Percentiles rank a stretch among this genome's conserved stretches.
Evolutionary conservation across 2,329 filamentous ascomycete species (phyloP).

Genomic region (Aquanectria penicillioides): DNA sequence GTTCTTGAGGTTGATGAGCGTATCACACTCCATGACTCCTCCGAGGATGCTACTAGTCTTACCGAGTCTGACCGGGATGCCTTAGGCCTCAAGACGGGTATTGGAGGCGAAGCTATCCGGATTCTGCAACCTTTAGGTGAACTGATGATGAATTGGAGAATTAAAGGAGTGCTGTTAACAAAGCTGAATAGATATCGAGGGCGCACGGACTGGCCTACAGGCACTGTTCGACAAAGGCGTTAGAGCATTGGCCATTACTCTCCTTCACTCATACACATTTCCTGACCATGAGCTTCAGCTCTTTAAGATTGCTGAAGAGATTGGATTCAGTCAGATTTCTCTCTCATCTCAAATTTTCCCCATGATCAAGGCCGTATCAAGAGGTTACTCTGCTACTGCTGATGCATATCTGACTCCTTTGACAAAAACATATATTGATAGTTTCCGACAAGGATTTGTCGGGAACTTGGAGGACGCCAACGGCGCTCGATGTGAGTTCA

Average conservation of each 20-base stretch:
- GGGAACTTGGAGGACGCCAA: constrained; percentile 44
- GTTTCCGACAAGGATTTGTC: constrained; percentile 40
- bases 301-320: constrained; percentile 45
- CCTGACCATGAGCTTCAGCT: constrained; percentile 64
- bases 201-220: constrained; percentile 65
- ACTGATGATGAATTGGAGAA: not conserved
- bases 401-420: constrained; percentile 54
- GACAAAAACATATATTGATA: constrained; percentile 47
- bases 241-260: constrained; percentile 60
- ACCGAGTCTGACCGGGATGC: constrained; percentile 31
- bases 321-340: constrained; percentile 47
- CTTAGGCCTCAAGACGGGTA: constrained; percentile 68
- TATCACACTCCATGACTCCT: constrained; percentile 83
- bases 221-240: constrained; percentile 70
- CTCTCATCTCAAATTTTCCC: constrained; percentile 30
- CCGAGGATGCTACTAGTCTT: constrained; percentile 62
- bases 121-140: constrained; percentile 56
- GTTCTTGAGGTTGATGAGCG: constrained; percentile 89
- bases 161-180: not conserved
- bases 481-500: constrained; percentile 24
- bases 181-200: constrained; percentile 61
- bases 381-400: constrained; percentile 51
- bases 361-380: constrained; percentile 53
- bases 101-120: constrained; percentile 74
- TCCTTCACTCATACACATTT: constrained; percentile 74